Evolutionary conservation across 2,329 filamentous ascomycete species (phyloP).

Genomic region (Fusarium sp.): DNA sequence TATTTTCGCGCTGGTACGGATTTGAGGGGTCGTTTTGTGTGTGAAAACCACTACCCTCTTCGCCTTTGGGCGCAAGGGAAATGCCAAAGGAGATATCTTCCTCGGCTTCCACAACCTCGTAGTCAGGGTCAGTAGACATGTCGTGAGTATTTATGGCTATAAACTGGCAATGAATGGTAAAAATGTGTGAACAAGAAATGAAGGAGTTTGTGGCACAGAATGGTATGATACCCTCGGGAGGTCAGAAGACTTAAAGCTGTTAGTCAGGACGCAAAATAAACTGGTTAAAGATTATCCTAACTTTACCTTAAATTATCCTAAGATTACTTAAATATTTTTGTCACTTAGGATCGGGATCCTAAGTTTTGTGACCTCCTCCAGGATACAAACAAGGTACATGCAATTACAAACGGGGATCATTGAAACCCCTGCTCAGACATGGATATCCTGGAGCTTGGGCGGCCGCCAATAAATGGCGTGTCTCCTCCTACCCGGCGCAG

Average conservation of each 20-base stretch:
- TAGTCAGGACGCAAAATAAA: no score
- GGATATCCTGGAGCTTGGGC: neutral
- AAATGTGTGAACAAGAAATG: neutral
- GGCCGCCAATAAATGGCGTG: neutral
- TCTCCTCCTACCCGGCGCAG: neutral
- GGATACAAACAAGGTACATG: neutral
- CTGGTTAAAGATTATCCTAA: no score
- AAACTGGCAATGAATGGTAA: no score
- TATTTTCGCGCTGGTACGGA: conserved; percentile 26
- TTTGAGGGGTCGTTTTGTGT: conserved; percentile 16
- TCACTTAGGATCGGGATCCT: no score
- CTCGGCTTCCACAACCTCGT: neutral
- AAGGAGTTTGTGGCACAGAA: neutral
- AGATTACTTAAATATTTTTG: no score
- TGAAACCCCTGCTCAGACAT: neutral
- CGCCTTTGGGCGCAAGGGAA: neutral
- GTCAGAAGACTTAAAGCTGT: no score
- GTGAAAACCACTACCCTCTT: conserved; percentile 24
- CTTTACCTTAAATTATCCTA: no score
- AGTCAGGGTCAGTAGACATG: neutral
- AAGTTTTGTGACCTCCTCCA: no score
- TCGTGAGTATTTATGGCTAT: neutral
- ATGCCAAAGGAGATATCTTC: neutral
- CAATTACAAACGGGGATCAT: neutral
- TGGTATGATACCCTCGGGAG: neutral